phyloP scores from a whole-genome alignment of 108 stramenopile genomes.

The Nitzschia inconspicua region DNA sequence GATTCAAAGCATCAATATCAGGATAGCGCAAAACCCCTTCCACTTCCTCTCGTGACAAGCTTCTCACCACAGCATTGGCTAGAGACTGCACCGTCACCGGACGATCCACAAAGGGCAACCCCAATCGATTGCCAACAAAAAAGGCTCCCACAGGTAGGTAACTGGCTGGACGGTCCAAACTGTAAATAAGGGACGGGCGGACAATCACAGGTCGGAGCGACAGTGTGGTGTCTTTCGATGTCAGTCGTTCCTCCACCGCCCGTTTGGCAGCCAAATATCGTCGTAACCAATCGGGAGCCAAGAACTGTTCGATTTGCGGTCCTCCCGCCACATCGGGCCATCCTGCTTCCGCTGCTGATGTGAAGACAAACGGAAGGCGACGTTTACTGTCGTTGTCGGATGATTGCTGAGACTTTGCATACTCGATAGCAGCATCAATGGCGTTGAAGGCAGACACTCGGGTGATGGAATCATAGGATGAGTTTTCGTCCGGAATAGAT shows the following conservation, averaged over 20 bases:
- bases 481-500: conserved; percentile 59
- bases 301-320: conserved; percentile 40
- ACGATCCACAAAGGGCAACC: conserved; percentile 82
- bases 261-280: conserved; percentile 76
- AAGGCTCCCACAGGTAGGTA: conserved; percentile 54
- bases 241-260: conserved; percentile 57
- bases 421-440: conserved; percentile 49
- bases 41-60: conserved; percentile 18
- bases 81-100: conserved; percentile 76
- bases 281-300: conserved; percentile 75
- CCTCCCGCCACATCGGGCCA: conserved; percentile 82
- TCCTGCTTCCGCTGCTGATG: conserved; percentile 82
- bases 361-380: conserved; percentile 65
- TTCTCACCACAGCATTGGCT: conserved; percentile 69
- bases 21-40: conserved; percentile 38
- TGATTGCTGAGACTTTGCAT: conserved; percentile 16
- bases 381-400: not conserved
- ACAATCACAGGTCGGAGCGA: conserved; percentile 58
- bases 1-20: no score
- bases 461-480: conserved; percentile 83
- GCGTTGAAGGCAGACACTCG: conserved; percentile 71
- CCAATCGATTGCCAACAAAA: conserved; percentile 60
- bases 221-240: conserved; percentile 11
- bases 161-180: conserved; percentile 61
- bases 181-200: conserved; percentile 79